A percentile compares a stretch with the other conserved stretches of the same genome.
phyloP scores from a whole-genome alignment of 345 rosid genomes.

The Lepidium aucheri region DNA sequence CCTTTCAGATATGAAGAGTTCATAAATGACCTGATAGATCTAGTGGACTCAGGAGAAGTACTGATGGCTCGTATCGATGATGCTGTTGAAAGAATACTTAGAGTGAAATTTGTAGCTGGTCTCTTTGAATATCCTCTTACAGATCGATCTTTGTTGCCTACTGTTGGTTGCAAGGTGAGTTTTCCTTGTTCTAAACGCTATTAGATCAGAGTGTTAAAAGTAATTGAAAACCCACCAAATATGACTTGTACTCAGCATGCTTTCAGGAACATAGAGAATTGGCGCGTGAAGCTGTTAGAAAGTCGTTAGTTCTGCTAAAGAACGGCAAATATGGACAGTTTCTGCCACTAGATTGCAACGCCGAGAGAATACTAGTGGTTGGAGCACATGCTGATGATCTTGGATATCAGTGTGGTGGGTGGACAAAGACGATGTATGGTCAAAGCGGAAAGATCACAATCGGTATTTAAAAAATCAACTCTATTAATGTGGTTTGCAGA shows the following conservation, averaged over 20 bases:
- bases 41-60: not conserved
- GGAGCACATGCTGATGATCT: conserved; percentile 78
- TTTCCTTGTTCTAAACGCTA: not conserved
- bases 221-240: not conserved
- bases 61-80: not conserved
- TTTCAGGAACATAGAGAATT: conserved; percentile 55
- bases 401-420: conserved; percentile 79
- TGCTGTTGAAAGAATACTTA: not conserved
- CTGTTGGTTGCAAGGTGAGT: not conserved
- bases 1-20: not conserved
- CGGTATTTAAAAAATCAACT: conserved; percentile 32
- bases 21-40: not conserved
- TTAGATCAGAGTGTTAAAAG: not conserved
- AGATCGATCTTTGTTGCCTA: not conserved
- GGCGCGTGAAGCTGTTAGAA: conserved; percentile 71
- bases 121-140: not conserved
- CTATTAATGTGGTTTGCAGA: not conserved
- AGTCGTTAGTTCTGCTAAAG: conserved; percentile 68
- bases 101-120: not conserved
- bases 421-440: conserved; percentile 65
- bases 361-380: conserved; percentile 48
- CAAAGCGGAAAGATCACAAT: conserved; percentile 57
- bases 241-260: conserved; percentile 8
- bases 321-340: conserved; percentile 49
- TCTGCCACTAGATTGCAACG: conserved; percentile 55